Evolutionary conservation across 345 rosid species (phyloP), one percentile per base, ranked within the genome.

Genomic region (Trapa bicornis): DNA sequence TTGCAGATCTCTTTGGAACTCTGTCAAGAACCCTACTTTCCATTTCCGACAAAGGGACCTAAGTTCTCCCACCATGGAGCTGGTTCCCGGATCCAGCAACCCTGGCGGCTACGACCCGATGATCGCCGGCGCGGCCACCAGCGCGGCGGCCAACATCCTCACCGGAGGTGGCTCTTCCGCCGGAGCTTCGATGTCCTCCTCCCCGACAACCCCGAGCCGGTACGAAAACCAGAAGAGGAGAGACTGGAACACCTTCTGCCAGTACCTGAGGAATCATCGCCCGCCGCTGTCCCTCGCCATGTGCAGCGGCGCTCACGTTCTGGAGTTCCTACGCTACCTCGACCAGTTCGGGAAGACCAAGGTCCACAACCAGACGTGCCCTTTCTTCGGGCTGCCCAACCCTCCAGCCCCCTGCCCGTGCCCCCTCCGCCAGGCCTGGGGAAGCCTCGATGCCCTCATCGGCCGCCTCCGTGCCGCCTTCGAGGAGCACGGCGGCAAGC

Each of bases 401-500:
- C 98, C 98, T 41, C 98, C 98, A 0, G 87, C 91, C 4, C 96
- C 96, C 11, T 92, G 98, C 67, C 89, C 91, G 7, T 92, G 98
- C 67, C 98, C 96, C 10, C 88, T 92, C 62, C 81, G 86, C 2
- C 98, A 92, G 67, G 98, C 98, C 4, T 92, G 98, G 98, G 98
- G 98, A 58, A 92, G 98, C 82, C 91, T 92, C 0, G 98, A 89
- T 47, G 95, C 98, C 15, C 92, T 92, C 72, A 89, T 92, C 37
- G 98, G 96, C 11, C 88, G 98, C 38, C 95, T 92, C 47, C 75
- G 98, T 33, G 96, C 98, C 5, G 98, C 98, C 4, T 89, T 81
- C 52, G 98, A 92, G 75, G 96, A 92, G 71, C 83, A 89, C 67
- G 98, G 98, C 11, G 89, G 96, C 36, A 75, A 81, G 65, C 89